Evolutionary conservation across 2,329 filamentous ascomycete species (phyloP).

Genomic region (Trichocomaceae sp.): DNA sequence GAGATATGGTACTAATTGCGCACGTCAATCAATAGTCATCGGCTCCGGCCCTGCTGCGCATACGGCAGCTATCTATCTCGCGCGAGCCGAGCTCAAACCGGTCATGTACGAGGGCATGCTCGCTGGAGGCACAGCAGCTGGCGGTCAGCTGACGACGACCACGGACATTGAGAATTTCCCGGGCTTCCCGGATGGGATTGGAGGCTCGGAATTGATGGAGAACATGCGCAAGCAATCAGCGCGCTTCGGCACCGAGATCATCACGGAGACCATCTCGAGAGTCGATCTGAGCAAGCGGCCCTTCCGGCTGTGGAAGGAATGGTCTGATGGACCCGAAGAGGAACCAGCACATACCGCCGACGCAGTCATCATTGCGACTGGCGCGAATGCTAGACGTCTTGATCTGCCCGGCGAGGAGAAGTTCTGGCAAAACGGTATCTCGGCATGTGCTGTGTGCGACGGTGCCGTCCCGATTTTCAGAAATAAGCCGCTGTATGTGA

Average conservation of each 20-base stretch:
- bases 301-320: slow-evolving; percentile 92
- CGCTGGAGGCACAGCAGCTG: slow-evolving; percentile 91
- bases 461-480: slow-evolving; percentile 96
- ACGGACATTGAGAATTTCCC: slow-evolving; percentile 99
- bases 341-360: slow-evolving; percentile 76
- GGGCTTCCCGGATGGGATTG: slow-evolving; percentile 83
- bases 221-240: slow-evolving; percentile 87
- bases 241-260: slow-evolving; percentile 85
- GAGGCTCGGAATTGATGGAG: slow-evolving; percentile 87
- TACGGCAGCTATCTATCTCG: slow-evolving; percentile 93
- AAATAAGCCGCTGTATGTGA: slow-evolving; percentile 90
- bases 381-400: slow-evolving; percentile 81
- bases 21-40: slow-evolving; percentile 49
- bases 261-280: slow-evolving; percentile 81
- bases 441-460: slow-evolving; percentile 94
- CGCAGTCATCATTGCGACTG: slow-evolving; percentile 87
- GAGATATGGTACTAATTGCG: slow-evolving; percentile 26
- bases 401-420: slow-evolving; percentile 80
- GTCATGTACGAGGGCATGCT: slow-evolving; percentile 97
- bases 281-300: slow-evolving; percentile 78
- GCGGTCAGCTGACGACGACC: slow-evolving; percentile 94
- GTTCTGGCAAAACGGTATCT: slow-evolving; percentile 97
- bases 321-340: slow-evolving; percentile 64
- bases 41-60: slow-evolving; percentile 96
- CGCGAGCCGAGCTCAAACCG: slow-evolving; percentile 87